phyloP scores from a whole-genome alignment of 2,329 filamentous ascomycete species.

The Chrysosporium keratinophilum region DNA sequence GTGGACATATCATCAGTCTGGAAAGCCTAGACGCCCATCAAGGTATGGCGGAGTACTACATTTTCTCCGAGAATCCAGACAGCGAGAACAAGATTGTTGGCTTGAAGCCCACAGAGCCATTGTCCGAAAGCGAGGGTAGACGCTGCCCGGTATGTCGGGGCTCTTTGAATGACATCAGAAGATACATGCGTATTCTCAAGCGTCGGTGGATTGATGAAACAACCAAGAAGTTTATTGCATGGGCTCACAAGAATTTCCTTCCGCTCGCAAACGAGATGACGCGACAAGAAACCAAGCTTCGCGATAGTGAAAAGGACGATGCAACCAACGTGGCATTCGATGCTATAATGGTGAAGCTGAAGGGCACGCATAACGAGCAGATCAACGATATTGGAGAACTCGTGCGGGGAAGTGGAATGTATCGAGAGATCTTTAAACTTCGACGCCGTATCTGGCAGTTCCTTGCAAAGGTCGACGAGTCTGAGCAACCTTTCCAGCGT shows the following conservation, averaged over 20 bases:
- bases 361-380: neutral
- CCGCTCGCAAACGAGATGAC: neutral
- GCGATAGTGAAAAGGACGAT: neutral
- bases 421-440: neutral
- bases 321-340: neutral
- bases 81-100: slow-evolving; percentile 19
- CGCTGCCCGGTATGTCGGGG: slow-evolving; percentile 4
- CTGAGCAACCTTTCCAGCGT: slow-evolving; percentile 5
- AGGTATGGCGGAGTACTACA: slow-evolving; percentile 36
- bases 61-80: slow-evolving; percentile 22
- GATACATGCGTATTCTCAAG: slow-evolving; percentile 5
- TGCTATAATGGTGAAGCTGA: neutral
- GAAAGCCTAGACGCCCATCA: slow-evolving; percentile 53
- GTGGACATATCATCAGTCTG: slow-evolving; percentile 54
- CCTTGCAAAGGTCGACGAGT: slow-evolving; percentile 1
- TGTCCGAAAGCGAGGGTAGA: neutral
- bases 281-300: neutral
- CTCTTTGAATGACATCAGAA: neutral
- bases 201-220: slow-evolving; percentile 6
- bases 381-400: neutral
- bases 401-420: neutral
- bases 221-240: slow-evolving; percentile 4
- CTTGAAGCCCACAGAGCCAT: neutral
- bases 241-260: slow-evolving; percentile 3
- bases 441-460: slow-evolving; percentile 3